Evolutionary conservation across 176 grass and related monocot genomes (phyloP).

Genomic region (Pontederia paniculata): DNA sequence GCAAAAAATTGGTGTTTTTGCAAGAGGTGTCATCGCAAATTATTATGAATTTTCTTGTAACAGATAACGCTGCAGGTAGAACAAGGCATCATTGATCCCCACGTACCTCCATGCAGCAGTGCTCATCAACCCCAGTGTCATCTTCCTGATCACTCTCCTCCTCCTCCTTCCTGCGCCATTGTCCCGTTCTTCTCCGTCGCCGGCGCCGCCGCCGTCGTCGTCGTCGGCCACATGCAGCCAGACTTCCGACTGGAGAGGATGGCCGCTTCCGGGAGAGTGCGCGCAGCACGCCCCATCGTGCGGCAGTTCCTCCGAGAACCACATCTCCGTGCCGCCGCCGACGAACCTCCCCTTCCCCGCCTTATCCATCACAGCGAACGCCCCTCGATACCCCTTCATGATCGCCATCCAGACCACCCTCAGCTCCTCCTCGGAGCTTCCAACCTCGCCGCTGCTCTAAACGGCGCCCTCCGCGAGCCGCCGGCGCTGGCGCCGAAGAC

Average conservation of each 20-base stretch:
- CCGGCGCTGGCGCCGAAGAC: slow-evolving; percentile 16
- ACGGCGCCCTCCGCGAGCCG: background rate
- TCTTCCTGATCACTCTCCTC: slow-evolving; percentile 29
- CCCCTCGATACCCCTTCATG: slow-evolving; percentile 22
- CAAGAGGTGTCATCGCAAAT: no score
- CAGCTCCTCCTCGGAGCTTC: slow-evolving; percentile 8
- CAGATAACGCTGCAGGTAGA: slow-evolving; percentile 63
- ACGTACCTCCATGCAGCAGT: slow-evolving; percentile 39
- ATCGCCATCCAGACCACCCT: slow-evolving; percentile 48
- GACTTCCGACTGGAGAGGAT: slow-evolving; percentile 33
- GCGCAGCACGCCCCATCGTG: slow-evolving; percentile 25
- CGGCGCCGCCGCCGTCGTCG: background rate
- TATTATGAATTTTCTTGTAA: no score
- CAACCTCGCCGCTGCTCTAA: no score
- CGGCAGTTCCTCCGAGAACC: slow-evolving; percentile 39
- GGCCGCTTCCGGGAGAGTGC: background rate
- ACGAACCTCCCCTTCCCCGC: slow-evolving; percentile 30
- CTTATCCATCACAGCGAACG: slow-evolving; percentile 47
- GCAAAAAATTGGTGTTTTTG: no score
- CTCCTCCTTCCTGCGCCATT: slow-evolving; percentile 14
- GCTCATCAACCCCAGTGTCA: slow-evolving; percentile 56
- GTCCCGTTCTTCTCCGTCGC: slow-evolving; percentile 11
- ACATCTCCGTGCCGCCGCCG: slow-evolving; percentile 18
- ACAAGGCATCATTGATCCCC: slow-evolving; percentile 43
- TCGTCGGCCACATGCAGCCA: slow-evolving; percentile 27